phyloP scores from a whole-genome alignment of 1,284 basidiomycete genomes.

The Erythrobasidium hasegawianum region DNA sequence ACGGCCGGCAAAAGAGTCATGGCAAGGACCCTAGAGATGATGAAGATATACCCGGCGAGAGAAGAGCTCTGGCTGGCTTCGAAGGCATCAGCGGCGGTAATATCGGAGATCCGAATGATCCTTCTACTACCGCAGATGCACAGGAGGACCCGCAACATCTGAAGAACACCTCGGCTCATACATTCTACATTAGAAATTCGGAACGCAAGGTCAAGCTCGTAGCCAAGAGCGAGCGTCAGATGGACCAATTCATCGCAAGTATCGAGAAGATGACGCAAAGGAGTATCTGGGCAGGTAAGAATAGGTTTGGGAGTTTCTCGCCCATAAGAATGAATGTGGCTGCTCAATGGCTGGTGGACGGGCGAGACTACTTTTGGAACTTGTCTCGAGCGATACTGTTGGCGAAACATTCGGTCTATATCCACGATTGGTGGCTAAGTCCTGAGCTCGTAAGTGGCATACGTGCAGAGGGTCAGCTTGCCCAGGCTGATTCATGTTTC shows the following conservation, averaged over 20 bases:
- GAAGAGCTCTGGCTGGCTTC: conserved; percentile 11
- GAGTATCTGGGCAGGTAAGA: conserved; percentile 73
- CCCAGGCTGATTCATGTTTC: no score
- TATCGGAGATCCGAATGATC: conserved; percentile 44
- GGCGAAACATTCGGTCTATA: conserved; percentile 67
- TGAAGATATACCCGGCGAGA: conserved; percentile 45
- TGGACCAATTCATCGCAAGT: conserved; percentile 94
- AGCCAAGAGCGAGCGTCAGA: conserved; percentile 90
- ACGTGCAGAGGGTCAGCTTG: no score
- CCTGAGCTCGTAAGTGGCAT: conserved; percentile 56
- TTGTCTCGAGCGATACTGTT: conserved; percentile 87
- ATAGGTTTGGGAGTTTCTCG: conserved; percentile 90
- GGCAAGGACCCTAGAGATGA: conserved; percentile 34
- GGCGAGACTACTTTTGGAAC: conserved; percentile 96
- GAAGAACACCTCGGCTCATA: conserved; percentile 61
- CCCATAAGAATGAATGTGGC: conserved; percentile 89
- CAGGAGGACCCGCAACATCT: conserved; percentile 41
- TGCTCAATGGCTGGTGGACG: conserved; percentile 98
- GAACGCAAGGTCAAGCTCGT: conserved; percentile 83
- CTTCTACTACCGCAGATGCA: conserved; percentile 39
- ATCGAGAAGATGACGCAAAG: conserved; percentile 75
- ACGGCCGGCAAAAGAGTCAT: conserved; percentile 36
- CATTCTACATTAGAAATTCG: conserved; percentile 88
- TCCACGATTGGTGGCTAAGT: conserved; percentile 90
- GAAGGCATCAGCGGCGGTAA: conserved; percentile 35